Conservation (phyloP, 2,329 filamentous ascomycete genomes). For the Fusarium staphyleae region DNA sequence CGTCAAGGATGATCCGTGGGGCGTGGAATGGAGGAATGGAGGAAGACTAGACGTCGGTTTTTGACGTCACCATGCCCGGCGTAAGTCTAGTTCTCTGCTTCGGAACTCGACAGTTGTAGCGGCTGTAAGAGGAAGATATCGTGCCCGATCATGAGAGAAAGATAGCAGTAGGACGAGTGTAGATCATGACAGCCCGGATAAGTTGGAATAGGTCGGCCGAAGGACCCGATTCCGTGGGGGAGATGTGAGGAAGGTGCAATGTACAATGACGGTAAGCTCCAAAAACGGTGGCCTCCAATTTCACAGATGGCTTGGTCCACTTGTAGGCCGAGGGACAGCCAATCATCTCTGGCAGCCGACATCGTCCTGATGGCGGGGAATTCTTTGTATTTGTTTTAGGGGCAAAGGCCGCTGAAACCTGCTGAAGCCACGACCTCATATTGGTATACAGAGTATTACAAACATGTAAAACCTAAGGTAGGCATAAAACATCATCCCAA, state of each 20-base stretch:
- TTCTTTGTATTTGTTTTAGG: conserved; percentile 18
- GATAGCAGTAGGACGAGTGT: conserved; percentile 6
- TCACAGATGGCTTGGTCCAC: conserved; percentile 21
- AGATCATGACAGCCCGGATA: conserved; percentile 26
- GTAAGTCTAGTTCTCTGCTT: conserved; percentile 2
- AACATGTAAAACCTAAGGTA: too few relatives aligned
- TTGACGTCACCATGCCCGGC: conserved; percentile 41
- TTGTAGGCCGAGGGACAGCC: conserved; percentile 5
- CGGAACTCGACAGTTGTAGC: not conserved
- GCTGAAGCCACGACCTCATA: conserved; percentile 6
- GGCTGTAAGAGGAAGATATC: not conserved
- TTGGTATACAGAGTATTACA: too few relatives aligned
- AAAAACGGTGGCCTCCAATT: conserved; percentile 27
- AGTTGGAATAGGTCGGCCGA: conserved; percentile 25
- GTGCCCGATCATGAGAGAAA: not conserved
- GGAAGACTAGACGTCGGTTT: conserved; percentile 20
- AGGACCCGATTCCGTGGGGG: conserved; percentile 23
- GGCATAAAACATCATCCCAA: not conserved
- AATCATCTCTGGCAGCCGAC: conserved; percentile 29
- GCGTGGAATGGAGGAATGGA: conserved; percentile 6
- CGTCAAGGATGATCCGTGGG: conserved; percentile 2
- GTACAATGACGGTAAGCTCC: conserved; percentile 40
- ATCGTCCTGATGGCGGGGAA: conserved; percentile 24
- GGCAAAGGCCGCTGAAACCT: conserved; percentile 11
- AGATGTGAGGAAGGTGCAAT: conserved; percentile 10